A percentile compares a stretch with the other conserved stretches of the same genome.
These are phyloP conservation scores for Pestalotiopsis sp. DNA, from an alignment of 2,329 filamentous ascomycete genomes.

Conservation along the genomic window DNA sequence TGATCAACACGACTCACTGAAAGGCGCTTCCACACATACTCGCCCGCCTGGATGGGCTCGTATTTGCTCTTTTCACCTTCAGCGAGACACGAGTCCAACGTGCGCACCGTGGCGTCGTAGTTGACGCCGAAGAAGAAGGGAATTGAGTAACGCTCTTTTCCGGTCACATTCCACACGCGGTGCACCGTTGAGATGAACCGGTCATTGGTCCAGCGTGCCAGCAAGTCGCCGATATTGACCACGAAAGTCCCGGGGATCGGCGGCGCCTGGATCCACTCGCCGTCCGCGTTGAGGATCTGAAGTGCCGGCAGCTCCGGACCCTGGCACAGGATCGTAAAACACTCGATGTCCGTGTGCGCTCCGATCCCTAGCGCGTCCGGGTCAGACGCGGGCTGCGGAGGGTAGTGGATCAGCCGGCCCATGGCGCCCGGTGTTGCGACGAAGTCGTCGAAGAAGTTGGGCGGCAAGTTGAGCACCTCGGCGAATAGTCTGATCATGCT, in stretches of 20 bases:
- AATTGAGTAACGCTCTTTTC: conserved; percentile 9
- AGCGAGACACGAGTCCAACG: background rate
- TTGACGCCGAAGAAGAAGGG: conserved; percentile 14
- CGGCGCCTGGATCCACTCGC: conserved; percentile 22
- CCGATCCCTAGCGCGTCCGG: conserved; percentile 17
- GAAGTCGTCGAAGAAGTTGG: conserved; percentile 2
- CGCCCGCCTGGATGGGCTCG: conserved; percentile 2
- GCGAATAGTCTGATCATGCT: background rate
- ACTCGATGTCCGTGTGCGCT: conserved; percentile 21
- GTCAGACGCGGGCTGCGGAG: conserved; percentile 14
- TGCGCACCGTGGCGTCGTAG: background rate
- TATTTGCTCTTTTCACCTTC: background rate
- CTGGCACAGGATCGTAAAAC: conserved; percentile 22
- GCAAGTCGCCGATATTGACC: conserved; percentile 11
- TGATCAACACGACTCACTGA: background rate
- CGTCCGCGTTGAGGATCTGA: conserved; percentile 18
- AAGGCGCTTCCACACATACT: conserved; percentile 1
- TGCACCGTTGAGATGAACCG: conserved; percentile 12
- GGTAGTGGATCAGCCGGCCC: conserved; percentile 20
- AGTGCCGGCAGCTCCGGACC: conserved; percentile 9
- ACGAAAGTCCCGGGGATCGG: conserved; percentile 16
- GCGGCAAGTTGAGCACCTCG: background rate
- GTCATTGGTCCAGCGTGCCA: conserved; percentile 10
- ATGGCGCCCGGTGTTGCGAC: conserved; percentile 13
- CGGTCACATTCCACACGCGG: conserved; percentile 4